These are phyloP conservation scores for Begonia masoniana DNA, from an alignment of 306 rosid species.

Conservation along the genomic window DNA sequence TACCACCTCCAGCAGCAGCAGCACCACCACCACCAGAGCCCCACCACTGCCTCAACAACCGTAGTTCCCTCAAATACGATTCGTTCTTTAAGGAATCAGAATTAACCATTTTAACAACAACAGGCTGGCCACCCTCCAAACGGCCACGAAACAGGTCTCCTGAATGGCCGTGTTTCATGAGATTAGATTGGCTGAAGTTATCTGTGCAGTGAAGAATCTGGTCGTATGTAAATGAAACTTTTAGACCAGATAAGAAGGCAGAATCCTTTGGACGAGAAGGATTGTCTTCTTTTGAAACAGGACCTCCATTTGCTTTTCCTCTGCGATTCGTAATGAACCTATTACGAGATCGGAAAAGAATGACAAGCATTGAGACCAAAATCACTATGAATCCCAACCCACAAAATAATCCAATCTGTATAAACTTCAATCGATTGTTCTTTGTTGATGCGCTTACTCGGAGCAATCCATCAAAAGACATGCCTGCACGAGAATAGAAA, in stretches of 20 bases:
- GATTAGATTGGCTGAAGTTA: slow-evolving; percentile 53
- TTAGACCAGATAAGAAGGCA: slow-evolving; percentile 24
- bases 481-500: slow-evolving; percentile 35
- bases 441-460: slow-evolving; percentile 16
- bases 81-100: slow-evolving; percentile 34
- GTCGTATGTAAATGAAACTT: slow-evolving; percentile 53
- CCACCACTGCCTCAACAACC: too few species aligned
- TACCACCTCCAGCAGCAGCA: too few species aligned
- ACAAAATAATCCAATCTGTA: slow-evolving; percentile 63
- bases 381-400: slow-evolving; percentile 57
- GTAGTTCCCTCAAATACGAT: slow-evolving; percentile 43
- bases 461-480: slow-evolving; percentile 23
- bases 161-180: slow-evolving; percentile 79
- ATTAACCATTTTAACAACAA: slow-evolving; percentile 67
- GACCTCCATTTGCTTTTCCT: slow-evolving; percentile 36
- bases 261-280: slow-evolving; percentile 39
- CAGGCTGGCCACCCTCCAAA: slow-evolving; percentile 39
- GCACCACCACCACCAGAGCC: too few species aligned
- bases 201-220: slow-evolving; percentile 46
- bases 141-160: slow-evolving; percentile 65
- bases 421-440: slow-evolving; percentile 35
- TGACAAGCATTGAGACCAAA: slow-evolving; percentile 33
- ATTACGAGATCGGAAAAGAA: slow-evolving; percentile 28
- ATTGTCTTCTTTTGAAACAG: slow-evolving; percentile 32
- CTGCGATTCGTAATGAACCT: slow-evolving; percentile 20